Conservation (phyloP, 2,329 filamentous ascomycete genomes). For the Curvularia verruculosa region DNA sequence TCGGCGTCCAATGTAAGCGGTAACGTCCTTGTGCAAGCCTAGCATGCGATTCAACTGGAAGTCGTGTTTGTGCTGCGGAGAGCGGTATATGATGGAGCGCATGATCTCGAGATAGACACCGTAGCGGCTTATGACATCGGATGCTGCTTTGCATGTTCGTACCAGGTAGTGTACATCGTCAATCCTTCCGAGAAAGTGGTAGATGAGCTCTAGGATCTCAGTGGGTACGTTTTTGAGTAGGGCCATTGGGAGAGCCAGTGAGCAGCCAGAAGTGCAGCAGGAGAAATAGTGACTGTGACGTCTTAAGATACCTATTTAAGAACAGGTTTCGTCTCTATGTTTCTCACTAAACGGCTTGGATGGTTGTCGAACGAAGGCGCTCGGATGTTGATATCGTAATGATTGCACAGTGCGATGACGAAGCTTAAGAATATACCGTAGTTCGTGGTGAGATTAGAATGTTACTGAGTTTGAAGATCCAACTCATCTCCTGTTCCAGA, state of each 20-base stretch:
- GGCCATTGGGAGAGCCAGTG: conserved; percentile 12
- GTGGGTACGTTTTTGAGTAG: conserved; percentile 21
- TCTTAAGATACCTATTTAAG: background rate
- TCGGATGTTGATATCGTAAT: background rate
- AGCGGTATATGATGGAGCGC: conserved; percentile 27
- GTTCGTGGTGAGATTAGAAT: background rate
- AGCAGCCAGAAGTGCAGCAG: background rate
- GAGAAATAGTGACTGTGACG: background rate
- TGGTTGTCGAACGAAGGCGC: background rate
- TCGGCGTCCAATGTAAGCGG: conserved; percentile 13
- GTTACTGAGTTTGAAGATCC: background rate
- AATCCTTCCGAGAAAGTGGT: conserved; percentile 28
- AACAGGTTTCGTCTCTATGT: background rate
- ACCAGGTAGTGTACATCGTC: conserved; percentile 36
- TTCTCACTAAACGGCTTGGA: background rate
- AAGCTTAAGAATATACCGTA: background rate
- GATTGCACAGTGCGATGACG: background rate
- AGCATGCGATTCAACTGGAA: conserved; percentile 30
- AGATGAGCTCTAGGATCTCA: conserved; percentile 30
- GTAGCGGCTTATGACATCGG: conserved; percentile 17
- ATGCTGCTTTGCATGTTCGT: conserved; percentile 21
- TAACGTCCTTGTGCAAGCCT: conserved; percentile 26
- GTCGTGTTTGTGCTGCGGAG: conserved; percentile 29
- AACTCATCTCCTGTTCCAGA: background rate
- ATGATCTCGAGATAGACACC: conserved; percentile 31